Conservation (phyloP, 1,284 basidiomycete species). For the Prillingera fragicola region DNA sequence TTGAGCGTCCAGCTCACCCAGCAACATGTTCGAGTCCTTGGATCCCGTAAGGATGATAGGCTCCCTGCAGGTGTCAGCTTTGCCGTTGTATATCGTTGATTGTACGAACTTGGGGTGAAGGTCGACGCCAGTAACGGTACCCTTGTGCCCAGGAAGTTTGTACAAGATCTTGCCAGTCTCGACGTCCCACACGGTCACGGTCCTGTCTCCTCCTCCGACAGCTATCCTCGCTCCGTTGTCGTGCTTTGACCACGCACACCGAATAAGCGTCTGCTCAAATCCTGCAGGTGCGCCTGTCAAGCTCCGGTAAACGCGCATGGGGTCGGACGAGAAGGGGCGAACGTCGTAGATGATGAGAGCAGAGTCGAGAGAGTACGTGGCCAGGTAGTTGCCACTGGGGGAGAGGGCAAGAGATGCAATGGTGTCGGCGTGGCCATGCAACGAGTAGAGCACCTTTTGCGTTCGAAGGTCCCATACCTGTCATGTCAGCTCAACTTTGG, state of each 20-base stretch:
- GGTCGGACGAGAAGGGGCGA: constrained; percentile 78
- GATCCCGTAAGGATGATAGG: constrained; percentile 84
- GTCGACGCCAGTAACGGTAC: constrained; percentile 82
- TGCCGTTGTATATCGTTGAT: background rate
- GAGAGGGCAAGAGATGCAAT: constrained; percentile 77
- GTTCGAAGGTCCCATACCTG: constrained; percentile 84
- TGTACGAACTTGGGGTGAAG: constrained; percentile 59
- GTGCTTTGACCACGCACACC: constrained; percentile 61
- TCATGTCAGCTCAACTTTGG: background rate
- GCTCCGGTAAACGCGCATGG: constrained; percentile 70
- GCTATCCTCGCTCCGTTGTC: constrained; percentile 48
- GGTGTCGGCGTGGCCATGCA: constrained; percentile 79
- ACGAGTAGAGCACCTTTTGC: constrained; percentile 65
- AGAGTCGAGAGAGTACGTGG: constrained; percentile 82
- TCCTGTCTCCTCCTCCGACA: constrained; percentile 51
- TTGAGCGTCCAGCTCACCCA: constrained; percentile 72
- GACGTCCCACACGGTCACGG: constrained; percentile 87
- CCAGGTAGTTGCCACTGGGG: constrained; percentile 73
- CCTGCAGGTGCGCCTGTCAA: constrained; percentile 81
- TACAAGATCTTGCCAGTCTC: constrained; percentile 76
- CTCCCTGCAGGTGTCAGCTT: constrained; percentile 54
- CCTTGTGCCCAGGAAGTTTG: constrained; percentile 91
- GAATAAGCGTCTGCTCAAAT: constrained; percentile 75
- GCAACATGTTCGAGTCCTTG: constrained; percentile 80
- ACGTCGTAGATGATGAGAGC: constrained; percentile 82